These are phyloP conservation scores for Lachancea lanzarotensis DNA, from an alignment of 805 yeast species.

Conservation along the genomic window DNA sequence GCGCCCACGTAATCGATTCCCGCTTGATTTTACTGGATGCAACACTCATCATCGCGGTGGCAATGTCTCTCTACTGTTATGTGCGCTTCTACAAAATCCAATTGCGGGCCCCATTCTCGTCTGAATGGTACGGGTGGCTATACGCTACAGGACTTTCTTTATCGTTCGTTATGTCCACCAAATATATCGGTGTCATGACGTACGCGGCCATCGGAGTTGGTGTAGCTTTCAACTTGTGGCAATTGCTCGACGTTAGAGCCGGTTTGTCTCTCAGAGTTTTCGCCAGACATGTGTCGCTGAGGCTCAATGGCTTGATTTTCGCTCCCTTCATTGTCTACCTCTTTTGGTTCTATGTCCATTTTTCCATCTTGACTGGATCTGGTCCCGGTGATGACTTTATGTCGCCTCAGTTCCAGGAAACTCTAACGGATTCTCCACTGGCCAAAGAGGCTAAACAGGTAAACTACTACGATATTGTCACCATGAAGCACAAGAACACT, in stretches of 20 bases:
- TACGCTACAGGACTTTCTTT: conserved; percentile 74
- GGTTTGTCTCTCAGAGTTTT: conserved; percentile 56
- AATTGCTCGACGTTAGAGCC: conserved; percentile 60
- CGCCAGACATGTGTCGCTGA: conserved; percentile 63
- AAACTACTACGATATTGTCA: conserved; percentile 68
- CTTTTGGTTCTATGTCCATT: conserved; percentile 90
- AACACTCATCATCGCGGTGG: conserved; percentile 76
- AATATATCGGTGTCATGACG: conserved; percentile 93
- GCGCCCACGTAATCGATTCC: conserved; percentile 86
- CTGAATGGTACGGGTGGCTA: conserved; percentile 85
- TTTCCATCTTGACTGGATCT: conserved; percentile 69
- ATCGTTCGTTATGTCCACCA: conserved; percentile 90
- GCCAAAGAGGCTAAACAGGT: conserved; percentile 66
- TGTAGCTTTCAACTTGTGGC: conserved; percentile 84
- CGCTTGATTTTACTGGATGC: conserved; percentile 90
- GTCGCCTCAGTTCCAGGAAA: conserved; percentile 93
- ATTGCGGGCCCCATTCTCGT: conserved; percentile 58
- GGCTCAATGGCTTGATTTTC: conserved; percentile 64
- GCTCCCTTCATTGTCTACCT: conserved; percentile 78
- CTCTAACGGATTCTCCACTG: conserved; percentile 75
- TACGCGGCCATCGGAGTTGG: conserved; percentile 83
- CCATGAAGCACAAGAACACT: conserved; percentile 76
- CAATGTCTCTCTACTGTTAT: conserved; percentile 69
- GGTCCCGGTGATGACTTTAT: conserved; percentile 96
- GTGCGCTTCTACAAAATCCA: conserved; percentile 67